phyloP scores from a whole-genome alignment of 257 asterid genomes.

The Scutellaria minor region DNA sequence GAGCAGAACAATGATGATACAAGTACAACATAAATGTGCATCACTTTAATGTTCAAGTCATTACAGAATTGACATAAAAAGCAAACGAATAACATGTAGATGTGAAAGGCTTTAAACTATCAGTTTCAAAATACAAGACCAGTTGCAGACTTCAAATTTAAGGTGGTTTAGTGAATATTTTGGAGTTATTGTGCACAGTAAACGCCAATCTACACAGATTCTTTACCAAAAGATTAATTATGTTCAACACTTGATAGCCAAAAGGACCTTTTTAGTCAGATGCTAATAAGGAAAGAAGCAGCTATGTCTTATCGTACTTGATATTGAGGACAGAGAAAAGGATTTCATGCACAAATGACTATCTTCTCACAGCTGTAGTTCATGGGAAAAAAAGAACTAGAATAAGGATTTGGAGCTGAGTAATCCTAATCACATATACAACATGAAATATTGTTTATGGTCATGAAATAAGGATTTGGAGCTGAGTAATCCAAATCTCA shows the following conservation, averaged over 20 bases:
- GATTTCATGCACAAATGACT: background rate
- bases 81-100: no score
- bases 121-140: no score
- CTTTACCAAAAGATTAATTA: no score
- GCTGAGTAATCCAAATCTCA: background rate
- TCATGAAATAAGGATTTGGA: no score
- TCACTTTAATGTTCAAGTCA: no score
- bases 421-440: background rate
- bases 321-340: background rate
- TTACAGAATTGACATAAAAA: no score
- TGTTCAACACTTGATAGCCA: background rate
- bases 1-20: background rate
- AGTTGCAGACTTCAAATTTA: no score
- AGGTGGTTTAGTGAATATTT: no score
- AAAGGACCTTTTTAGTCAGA: background rate
- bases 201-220: no score
- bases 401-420: background rate
- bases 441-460: slow-evolving; percentile 17
- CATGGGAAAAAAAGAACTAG: background rate
- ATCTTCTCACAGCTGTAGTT: slow-evolving; percentile 2
- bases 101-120: no score
- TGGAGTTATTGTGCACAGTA: no score
- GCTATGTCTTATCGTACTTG: background rate
- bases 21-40: no score
- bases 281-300: background rate